Base-by-base conservation (phyloP, 2,329 filamentous ascomycete species). In the Fusarium newnesense region DNA sequence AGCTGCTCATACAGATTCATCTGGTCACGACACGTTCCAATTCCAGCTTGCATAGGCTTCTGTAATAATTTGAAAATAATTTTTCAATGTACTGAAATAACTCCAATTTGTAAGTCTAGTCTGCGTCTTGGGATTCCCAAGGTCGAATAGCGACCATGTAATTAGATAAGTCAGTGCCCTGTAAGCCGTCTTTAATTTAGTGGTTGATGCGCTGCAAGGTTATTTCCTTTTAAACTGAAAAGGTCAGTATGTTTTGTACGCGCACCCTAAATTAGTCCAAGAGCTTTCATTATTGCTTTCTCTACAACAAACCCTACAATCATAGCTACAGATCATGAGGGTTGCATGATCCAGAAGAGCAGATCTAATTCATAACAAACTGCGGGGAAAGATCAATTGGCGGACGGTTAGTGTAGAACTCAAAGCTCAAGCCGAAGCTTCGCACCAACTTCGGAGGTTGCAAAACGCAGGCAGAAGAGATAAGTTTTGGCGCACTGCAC, bases 101-200 rank as follows among this genome's bases (percentile, higher is more conserved):
- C 18, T 36, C 15, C 16, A 36, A 9, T 9, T 18, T 18, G 16
- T 36, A 9, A 36, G 7, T 28, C 4, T 21, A 5, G 5, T 15
- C 4, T 21, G 0, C 10, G 0, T 9, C 8, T 15, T 46, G 2
- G 4, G 4, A 21, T 47, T 13, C 0, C 1, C 0, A 3, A 1
- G 12, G 9, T 5, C 9, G 6, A 5, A 30, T 46, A 3, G 15
- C 0, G 28, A 6, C 28, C 5, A 28, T 28, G 24, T 8, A 19
- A 46, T 21, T 19, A 13, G 9, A 9, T 13, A 19, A 7, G 24
- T 24, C 4, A 24, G 24, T 24, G 24, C 24, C 24, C 24, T 24
- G 24, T 24, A 3, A 24, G 24, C 24, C 24, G 24, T 24, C 24
- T 24, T 24, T 24, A 24, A 24, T 24, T 24, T 24, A 24, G 24